Evolutionary conservation across 306 rosid species (phyloP).

Genomic region (Begonia masoniana): DNA sequence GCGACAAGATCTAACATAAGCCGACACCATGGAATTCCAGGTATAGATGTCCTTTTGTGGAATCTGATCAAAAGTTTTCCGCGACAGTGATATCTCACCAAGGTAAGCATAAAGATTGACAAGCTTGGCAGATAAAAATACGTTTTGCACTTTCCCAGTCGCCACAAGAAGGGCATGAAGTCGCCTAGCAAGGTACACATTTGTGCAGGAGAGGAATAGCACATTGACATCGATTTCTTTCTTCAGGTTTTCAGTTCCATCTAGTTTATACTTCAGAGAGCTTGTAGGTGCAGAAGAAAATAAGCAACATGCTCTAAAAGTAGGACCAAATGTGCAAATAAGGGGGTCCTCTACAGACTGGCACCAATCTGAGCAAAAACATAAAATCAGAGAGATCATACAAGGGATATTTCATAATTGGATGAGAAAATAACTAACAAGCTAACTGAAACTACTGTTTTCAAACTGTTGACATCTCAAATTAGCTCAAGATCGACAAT

Average conservation of each 20-base stretch:
- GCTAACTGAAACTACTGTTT: too few relatives aligned
- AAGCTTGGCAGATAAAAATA: conserved; percentile 26
- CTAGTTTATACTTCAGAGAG: conserved; percentile 5
- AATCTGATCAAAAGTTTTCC: conserved; percentile 22
- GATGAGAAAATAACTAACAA: too few relatives aligned
- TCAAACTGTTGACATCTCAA: too few relatives aligned
- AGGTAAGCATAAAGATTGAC: conserved; percentile 29
- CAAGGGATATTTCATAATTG: too few relatives aligned
- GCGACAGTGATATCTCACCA: conserved; percentile 23
- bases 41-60: conserved; percentile 29
- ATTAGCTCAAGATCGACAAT: too few relatives aligned
- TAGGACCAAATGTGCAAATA: conserved; percentile 12
- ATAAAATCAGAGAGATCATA: background rate
- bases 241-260: conserved; percentile 16
- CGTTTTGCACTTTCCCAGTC: conserved; percentile 23
- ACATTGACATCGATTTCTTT: conserved; percentile 14
- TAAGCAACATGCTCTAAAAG: conserved; percentile 15
- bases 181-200: conserved; percentile 19
- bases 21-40: conserved; percentile 47
- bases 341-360: conserved; percentile 19
- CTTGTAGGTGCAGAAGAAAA: conserved; percentile 9
- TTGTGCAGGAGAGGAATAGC: conserved; percentile 25
- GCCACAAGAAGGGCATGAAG: conserved; percentile 37
- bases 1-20: conserved; percentile 23
- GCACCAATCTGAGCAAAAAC: conserved; percentile 20